phyloP scores from a whole-genome alignment of 805 yeast genomes.

The Candida hispaniensis region DNA sequence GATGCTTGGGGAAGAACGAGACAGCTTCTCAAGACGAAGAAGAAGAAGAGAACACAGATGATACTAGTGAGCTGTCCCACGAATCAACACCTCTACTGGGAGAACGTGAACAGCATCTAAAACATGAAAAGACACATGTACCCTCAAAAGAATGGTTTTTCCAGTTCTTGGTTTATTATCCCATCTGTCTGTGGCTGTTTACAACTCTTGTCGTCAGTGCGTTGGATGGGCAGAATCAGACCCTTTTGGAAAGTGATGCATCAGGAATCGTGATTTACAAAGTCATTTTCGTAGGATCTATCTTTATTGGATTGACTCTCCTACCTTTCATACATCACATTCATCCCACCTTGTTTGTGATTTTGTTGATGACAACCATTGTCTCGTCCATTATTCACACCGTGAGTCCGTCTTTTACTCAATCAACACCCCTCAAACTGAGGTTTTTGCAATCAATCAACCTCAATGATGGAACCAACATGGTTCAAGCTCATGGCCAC shows the following conservation, averaged over 20 bases:
- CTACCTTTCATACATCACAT: conserved; percentile 62
- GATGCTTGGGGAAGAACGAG: conserved; percentile 23
- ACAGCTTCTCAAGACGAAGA: background rate
- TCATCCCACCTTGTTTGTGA: conserved; percentile 39
- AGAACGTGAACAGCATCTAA: conserved; percentile 12
- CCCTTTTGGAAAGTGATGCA: conserved; percentile 52
- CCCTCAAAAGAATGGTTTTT: conserved; percentile 71
- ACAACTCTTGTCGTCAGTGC: conserved; percentile 45
- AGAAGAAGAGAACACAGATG: conserved; percentile 3
- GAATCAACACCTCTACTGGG: conserved; percentile 13
- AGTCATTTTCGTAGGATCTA: conserved; percentile 30
- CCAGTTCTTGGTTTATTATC: conserved; percentile 60
- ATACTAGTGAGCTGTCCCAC: conserved; percentile 1
- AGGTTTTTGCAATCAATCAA: conserved; percentile 57
- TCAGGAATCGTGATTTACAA: conserved; percentile 35
- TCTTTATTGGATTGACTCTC: conserved; percentile 39
- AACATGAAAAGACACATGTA: conserved; percentile 20
- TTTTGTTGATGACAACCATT: conserved; percentile 33
- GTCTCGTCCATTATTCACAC: conserved; percentile 27
- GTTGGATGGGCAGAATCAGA: conserved; percentile 56
- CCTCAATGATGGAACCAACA: conserved; percentile 28
- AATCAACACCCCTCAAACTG: conserved; percentile 55
- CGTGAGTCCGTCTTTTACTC: conserved; percentile 47
- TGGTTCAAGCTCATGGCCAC: conserved; percentile 15
- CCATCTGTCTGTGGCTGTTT: conserved; percentile 47